Evolutionary conservation across 306 rosid genomes (phyloP).

Genomic region (Vigna trinervia): DNA sequence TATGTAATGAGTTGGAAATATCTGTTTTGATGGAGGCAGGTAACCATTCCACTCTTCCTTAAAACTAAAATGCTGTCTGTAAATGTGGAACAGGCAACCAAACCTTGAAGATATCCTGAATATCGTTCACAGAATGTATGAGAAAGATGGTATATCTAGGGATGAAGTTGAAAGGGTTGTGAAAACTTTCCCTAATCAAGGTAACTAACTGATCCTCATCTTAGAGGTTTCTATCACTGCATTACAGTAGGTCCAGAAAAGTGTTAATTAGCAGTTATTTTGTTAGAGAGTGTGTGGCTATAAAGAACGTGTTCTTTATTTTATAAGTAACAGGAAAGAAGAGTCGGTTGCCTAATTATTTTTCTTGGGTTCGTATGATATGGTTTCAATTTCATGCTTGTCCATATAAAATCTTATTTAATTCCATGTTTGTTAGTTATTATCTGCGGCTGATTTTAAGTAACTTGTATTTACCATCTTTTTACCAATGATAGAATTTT

Average conservation of each 20-base stretch:
- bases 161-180: constrained; percentile 73
- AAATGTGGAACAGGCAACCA: constrained; percentile 86
- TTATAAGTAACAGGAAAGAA: background rate
- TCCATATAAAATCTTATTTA: constrained; percentile 11
- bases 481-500: constrained; percentile 21
- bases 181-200: constrained; percentile 87
- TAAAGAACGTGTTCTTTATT: constrained; percentile 30
- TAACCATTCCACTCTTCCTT: constrained; percentile 42
- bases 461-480: constrained; percentile 30
- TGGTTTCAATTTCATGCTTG: constrained; percentile 26
- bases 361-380: background rate
- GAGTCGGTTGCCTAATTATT: constrained; percentile 23
- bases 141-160: constrained; percentile 85
- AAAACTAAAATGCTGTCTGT: constrained; percentile 47
- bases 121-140: constrained; percentile 84
- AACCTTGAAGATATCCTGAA: constrained; percentile 85
- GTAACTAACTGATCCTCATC: constrained; percentile 48
- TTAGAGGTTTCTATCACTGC: background rate
- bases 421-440: background rate
- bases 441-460: constrained; percentile 23
- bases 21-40: constrained; percentile 34
- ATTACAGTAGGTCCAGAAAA: constrained; percentile 14
- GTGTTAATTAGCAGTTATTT: constrained; percentile 20
- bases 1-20: constrained; percentile 25
- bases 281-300: constrained; percentile 10